Evolutionary conservation across 176 grass and related monocot genomes (phyloP).

Genomic region (sorghum (Sorghum bicolor)): Sorghum_bicolor_NCBIv3 NC_012877.2:54847501-54848000

Average conservation of each 20-base stretch:
- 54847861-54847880: conserved; percentile 75
- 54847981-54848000: conserved; percentile 80
- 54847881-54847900: conserved; percentile 77
- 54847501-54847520: conserved; percentile 73
- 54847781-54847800: conserved; percentile 54
- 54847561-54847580: conserved; percentile 67
- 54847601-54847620: conserved; percentile 49
- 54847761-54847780: conserved; percentile 81
- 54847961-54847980: conserved; percentile 63
- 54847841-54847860: conserved; percentile 66
- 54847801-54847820: conserved; percentile 71
- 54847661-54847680: conserved; percentile 47
- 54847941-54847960: conserved; percentile 64
- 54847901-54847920: conserved; percentile 75
- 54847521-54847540: conserved; percentile 65
- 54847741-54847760: conserved; percentile 66
- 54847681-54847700: conserved; percentile 61
- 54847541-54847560: conserved; percentile 89
- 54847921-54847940: conserved; percentile 85
- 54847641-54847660: conserved; percentile 73
- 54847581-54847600: conserved; percentile 49
- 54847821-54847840: conserved; percentile 87
- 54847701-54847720: conserved; percentile 56
- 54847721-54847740: conserved; percentile 52
- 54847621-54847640: conserved; percentile 47